Percentiles rank a stretch among this genome's conserved stretches.
Evolutionary conservation across 2,329 filamentous ascomycete genomes (phyloP).

Genomic region (Botryotinia calthae): DNA sequence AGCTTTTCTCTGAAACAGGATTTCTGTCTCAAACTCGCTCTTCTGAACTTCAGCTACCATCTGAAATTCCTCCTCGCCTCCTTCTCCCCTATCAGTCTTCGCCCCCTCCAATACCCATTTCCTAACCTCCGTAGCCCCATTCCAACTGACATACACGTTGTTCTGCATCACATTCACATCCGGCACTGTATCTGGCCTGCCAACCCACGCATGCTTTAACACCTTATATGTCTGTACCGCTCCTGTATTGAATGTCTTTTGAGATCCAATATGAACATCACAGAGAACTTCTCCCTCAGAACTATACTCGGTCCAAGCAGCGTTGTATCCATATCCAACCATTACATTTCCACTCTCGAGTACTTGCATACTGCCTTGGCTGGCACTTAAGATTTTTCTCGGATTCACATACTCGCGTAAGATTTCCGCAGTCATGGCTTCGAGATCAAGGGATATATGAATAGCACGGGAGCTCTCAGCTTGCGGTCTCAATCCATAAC

Average conservation of each 20-base stretch:
- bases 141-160: neutral
- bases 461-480: constrained; percentile 22
- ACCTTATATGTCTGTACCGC: constrained; percentile 14
- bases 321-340: constrained; percentile 3
- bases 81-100: neutral
- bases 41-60: neutral
- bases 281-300: neutral
- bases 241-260: neutral
- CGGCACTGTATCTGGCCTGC: neutral
- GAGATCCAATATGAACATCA: neutral
- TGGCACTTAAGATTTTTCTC: constrained; percentile 24
- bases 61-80: neutral
- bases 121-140: constrained; percentile 10
- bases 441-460: constrained; percentile 21
- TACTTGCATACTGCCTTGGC: constrained; percentile 28
- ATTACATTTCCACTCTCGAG: constrained; percentile 8
- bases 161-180: neutral
- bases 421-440: constrained; percentile 24
- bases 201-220: neutral
- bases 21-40: neutral
- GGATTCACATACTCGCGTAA: constrained; percentile 22
- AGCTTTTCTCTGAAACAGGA: neutral
- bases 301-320: constrained; percentile 8
- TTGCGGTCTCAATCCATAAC: constrained; percentile 12
- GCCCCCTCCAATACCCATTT: neutral